These are phyloP conservation scores for Vitis rupestris DNA, from an alignment of 164 flowering plant species.

Conservation along the genomic window DNA sequence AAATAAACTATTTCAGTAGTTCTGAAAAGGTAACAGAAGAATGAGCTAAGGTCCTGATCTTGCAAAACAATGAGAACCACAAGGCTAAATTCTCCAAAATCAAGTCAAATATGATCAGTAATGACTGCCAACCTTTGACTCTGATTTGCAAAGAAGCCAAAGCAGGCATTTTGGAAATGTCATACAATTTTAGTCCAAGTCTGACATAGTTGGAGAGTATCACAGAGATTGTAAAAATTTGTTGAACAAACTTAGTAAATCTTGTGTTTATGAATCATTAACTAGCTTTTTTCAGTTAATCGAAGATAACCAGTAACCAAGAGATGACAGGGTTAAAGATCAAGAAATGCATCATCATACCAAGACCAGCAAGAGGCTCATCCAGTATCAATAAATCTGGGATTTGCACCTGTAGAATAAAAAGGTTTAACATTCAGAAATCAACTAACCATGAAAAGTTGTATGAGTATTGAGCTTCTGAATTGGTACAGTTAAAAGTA, in stretches of 20 bases:
- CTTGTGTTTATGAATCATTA: too few relatives aligned
- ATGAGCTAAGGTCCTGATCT: conserved; percentile 4
- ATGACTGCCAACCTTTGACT: too few relatives aligned
- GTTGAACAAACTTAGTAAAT: not conserved
- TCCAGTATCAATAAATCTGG: conserved; percentile 90
- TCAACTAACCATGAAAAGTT: not conserved
- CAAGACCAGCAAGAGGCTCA: conserved; percentile 99
- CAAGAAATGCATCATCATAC: conserved; percentile 41
- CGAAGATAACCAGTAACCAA: not conserved
- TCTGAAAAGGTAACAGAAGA: conserved; percentile 1
- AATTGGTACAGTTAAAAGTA: not conserved
- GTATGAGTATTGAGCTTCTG: not conserved
- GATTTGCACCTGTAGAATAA: conserved; percentile 64
- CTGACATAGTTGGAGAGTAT: too few relatives aligned
- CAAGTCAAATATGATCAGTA: not conserved
- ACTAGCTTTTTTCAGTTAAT: too few relatives aligned
- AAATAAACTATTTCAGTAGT: not conserved
- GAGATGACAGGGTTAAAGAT: conserved; percentile 1
- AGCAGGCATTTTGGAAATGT: too few relatives aligned
- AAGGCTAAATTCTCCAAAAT: not conserved
- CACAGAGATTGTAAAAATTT: not conserved
- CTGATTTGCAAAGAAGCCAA: too few relatives aligned
- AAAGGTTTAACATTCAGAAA: not conserved
- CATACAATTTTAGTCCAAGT: not conserved
- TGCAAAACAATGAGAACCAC: not conserved